Evolutionary conservation across 1,284 basidiomycete genomes (phyloP), one percentile per base, ranked within the genome.

Genomic region (Trichosporon ovoides): DNA sequence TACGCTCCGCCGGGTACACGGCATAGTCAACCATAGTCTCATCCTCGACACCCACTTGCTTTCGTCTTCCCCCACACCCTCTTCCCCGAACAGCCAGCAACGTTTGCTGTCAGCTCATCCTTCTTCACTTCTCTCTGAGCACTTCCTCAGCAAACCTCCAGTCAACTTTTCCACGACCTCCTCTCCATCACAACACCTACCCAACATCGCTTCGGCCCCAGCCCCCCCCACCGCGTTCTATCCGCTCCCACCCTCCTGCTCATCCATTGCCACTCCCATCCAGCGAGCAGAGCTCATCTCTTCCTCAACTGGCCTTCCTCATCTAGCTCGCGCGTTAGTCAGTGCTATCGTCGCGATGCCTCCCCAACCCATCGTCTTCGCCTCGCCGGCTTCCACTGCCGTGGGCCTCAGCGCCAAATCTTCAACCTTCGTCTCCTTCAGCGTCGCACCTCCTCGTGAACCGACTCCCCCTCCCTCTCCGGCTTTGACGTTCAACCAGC

Each of bases 401-500:
- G 37, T 46, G 43, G 53, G 43, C 16, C 20, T 35, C 38, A 20
- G 22, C 13, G 22, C 24, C 43, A 48, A 48, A 48, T 48, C 43
- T 43, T 43, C 38, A 43, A 20, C 13, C 43, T 48, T 48, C 43
- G 43, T 48, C 22, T 48, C 20, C 37, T 53, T 33, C 28, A 53
- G 24, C n/a, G 24, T 38, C 24, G 52, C 22, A 18, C 51, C 51
- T 38, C 55, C 34, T 5, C 50, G 49, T 64, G 56, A 59, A 62
- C 56, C 57, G 53, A 48, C 58, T 51, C 61, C 33, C 16, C 57
- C 56, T 35, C 43, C 46, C 18, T 33, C 35, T 52, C 46, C 50
- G 7, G 56, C 46, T 35, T 43, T 54, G 51, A 20, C 60, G 2
- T 48, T 55, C 60, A 59, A 60, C 56, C 49, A 58, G 55, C 36